Percentiles rank a stretch among this genome's conserved stretches.
Conservation (phyloP, 495 filamentous ascomycete genomes). For the Glutinoglossum americanum region DNA sequence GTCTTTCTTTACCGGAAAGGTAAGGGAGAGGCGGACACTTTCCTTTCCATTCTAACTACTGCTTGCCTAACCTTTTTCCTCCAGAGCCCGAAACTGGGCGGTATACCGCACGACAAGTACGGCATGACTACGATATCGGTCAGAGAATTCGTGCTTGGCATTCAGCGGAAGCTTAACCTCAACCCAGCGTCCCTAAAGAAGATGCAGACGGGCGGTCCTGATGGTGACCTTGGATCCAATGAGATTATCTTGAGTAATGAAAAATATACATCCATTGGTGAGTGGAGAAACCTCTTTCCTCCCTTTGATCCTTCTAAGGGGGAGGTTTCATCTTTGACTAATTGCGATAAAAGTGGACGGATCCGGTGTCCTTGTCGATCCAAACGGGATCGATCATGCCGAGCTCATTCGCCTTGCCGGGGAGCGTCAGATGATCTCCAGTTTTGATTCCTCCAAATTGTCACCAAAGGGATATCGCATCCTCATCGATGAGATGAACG, state of each 20-base stretch:
- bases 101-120: constrained; percentile 88
- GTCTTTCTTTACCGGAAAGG: constrained; percentile 95
- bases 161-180: constrained; percentile 84
- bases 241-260: constrained; percentile 92
- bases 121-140: constrained; percentile 97
- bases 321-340: neutral
- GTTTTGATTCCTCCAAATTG: constrained; percentile 71
- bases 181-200: constrained; percentile 67
- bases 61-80: neutral
- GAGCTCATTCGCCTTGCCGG: constrained; percentile 74
- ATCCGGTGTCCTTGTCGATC: constrained; percentile 82
- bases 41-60: neutral
- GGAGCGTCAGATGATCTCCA: constrained; percentile 67
- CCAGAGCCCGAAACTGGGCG: constrained; percentile 76
- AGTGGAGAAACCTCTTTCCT: neutral
- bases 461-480: constrained; percentile 77
- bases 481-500: constrained; percentile 74
- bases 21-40: neutral
- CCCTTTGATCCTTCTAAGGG: neutral
- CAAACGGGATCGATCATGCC: constrained; percentile 62
- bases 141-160: constrained; percentile 83
- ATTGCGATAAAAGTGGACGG: constrained; percentile 43
- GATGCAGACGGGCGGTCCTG: constrained; percentile 92
- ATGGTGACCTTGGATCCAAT: constrained; percentile 92
- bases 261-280: constrained; percentile 59